Base-by-base conservation (phyloP, 371 early-diverging fungal genomes). In the Gilbertella persicaria region DNA sequence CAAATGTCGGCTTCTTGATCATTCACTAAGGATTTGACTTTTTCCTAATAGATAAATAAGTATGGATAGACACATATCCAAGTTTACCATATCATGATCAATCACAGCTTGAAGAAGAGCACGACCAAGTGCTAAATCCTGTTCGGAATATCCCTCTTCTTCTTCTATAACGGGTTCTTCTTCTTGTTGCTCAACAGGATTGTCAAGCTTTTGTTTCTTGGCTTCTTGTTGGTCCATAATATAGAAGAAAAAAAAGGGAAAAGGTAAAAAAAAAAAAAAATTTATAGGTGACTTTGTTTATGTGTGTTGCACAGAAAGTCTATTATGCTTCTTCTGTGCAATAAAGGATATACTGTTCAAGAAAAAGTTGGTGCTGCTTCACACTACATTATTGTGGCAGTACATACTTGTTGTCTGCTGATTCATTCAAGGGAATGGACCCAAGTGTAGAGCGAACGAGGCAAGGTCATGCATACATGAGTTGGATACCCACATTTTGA, bases 1-100 rank as follows among this genome's bases (percentile, higher is more conserved):
- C 75, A 71, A 26, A 78, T 50, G 58, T 78, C 79, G 9, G 73
- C 79, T 19, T 62, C 73, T 24, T 62, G 55, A 3, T 61, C 64
- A 19, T 48, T 47, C 40, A 60, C 42, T 9, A 71, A 30, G 3
- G 42, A 41, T 44, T 78, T 78, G 16, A 55, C 69, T 63, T 64
- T 59, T 55, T 66, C 70, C 78, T 78, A 47, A 5, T n/a, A 35
- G 8, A 36, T 28, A 17, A 30, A 10, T n/a, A 30, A 25, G 20
- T 29, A 4, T 12, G 5, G 12, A 45, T 26, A 9, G 19, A 9
- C 16, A 42, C 19, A 33, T 2, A 6, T 43, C 44, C 4, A 4
- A n/a, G 7, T 45, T 55, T 70, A 69, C 78, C 24, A 75, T 62
- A 65, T 78, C 68, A 43, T 71, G 69, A 21, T 58, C 67, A 29